Percentiles rank a stretch among this genome's conserved stretches.
phyloP scores from a whole-genome alignment of 139 green algal genomes.

The Chlamydomonas incerta region DNA sequence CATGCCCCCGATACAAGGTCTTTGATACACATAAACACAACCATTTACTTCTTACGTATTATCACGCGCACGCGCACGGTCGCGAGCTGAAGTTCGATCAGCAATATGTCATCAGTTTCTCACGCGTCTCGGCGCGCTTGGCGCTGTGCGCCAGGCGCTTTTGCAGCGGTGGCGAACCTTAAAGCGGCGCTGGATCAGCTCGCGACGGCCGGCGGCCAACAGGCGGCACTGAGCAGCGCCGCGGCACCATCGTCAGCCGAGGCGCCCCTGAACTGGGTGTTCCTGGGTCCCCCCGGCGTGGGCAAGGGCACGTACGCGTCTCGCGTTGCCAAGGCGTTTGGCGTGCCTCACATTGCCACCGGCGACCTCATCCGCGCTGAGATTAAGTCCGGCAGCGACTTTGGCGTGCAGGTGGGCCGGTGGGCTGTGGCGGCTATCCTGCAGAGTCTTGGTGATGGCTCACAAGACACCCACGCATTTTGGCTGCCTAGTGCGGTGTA shows the following conservation, averaged over 20 bases:
- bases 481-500: too few species aligned
- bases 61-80: too few species aligned
- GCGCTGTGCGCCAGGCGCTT: neutral
- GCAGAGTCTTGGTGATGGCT: too few species aligned
- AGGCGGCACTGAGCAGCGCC: neutral
- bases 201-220: too few species aligned
- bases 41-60: too few species aligned
- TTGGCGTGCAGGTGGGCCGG: conserved; percentile 79
- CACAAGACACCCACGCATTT: too few species aligned
- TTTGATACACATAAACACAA: too few species aligned
- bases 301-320: conserved; percentile 97
- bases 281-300: conserved; percentile 87
- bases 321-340: conserved; percentile 80
- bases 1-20: too few species aligned
- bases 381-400: conserved; percentile 77
- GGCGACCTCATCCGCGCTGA: conserved; percentile 94
- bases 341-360: conserved; percentile 91
- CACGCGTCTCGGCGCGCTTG: neutral
- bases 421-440: too few species aligned
- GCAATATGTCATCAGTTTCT: too few species aligned
- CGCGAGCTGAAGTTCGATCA: too few species aligned
- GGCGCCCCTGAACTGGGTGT: conserved; percentile 63
- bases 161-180: neutral
- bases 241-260: neutral
- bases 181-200: conserved; percentile 27